phyloP scores from a whole-genome alignment of 169 alveolate genomes.

The Hepatocystis sp. region DNA sequence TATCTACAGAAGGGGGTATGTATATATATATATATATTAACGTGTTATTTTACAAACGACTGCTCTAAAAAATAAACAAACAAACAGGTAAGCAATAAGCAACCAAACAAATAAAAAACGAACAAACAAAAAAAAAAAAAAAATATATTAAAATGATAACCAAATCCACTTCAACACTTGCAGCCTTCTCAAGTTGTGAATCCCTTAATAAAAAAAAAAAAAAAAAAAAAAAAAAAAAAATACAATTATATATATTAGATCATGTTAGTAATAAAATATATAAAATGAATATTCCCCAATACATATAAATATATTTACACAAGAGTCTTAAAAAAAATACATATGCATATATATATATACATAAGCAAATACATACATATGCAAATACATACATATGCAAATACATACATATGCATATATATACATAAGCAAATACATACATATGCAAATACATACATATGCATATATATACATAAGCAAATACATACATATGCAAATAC shows the following conservation, averaged over 20 bases:
- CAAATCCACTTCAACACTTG: constrained; percentile 39
- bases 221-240: constrained; percentile 14
- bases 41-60: not conserved
- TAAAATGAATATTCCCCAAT: not conserved
- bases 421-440: constrained; percentile 1
- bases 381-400: not conserved
- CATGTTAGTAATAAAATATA: not conserved
- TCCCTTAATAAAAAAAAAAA: constrained; percentile 13
- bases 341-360: not conserved
- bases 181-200: constrained; percentile 31
- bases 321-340: not conserved
- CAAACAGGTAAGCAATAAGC: not conserved
- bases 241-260: too few species aligned
- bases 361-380: not conserved
- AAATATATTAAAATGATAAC: constrained; percentile 14
- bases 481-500: constrained; percentile 4
- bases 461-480: not conserved
- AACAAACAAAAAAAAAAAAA: constrained; percentile 13
- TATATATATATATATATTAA: too few species aligned
- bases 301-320: not conserved
- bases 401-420: not conserved
- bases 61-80: not conserved
- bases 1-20: constrained; percentile 21
- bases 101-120: not conserved
- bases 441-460: constrained; percentile 1